phyloP scores from a whole-genome alignment of 2,329 filamentous ascomycete species.

The Cordyceps pruinosa region DNA sequence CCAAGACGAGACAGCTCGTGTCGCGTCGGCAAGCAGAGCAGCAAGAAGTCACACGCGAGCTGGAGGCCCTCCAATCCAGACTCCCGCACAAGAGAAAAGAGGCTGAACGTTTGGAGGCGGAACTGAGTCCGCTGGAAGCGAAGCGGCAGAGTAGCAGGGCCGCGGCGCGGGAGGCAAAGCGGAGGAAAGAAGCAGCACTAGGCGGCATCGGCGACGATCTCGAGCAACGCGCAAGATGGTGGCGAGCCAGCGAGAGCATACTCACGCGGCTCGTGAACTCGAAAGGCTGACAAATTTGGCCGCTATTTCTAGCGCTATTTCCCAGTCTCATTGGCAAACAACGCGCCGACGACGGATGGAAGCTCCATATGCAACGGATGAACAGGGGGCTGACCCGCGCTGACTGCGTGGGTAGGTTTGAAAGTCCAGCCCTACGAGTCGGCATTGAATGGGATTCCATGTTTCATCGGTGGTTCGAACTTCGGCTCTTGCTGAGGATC shows the following conservation, averaged over 20 bases:
- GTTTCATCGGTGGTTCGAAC: background rate
- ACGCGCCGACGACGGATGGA: background rate
- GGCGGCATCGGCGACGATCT: slow-evolving; percentile 65
- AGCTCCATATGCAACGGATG: background rate
- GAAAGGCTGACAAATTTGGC: slow-evolving; percentile 29
- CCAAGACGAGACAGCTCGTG: slow-evolving; percentile 48
- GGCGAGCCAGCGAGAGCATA: slow-evolving; percentile 58
- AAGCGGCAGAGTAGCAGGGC: slow-evolving; percentile 58
- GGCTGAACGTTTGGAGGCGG: slow-evolving; percentile 57
- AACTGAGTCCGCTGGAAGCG: slow-evolving; percentile 61
- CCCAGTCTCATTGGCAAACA: background rate
- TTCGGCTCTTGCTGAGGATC: background rate
- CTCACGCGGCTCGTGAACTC: slow-evolving; percentile 58
- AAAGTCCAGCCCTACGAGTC: background rate
- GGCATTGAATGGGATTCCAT: background rate
- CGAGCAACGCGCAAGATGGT: slow-evolving; percentile 70
- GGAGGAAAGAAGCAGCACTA: slow-evolving; percentile 58
- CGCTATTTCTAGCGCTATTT: background rate
- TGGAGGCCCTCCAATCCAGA: slow-evolving; percentile 56
- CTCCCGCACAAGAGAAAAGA: slow-evolving; percentile 61
- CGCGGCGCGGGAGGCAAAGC: slow-evolving; percentile 63
- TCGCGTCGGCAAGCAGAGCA: slow-evolving; percentile 44
- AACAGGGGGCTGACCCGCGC: background rate
- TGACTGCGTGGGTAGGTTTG: background rate
- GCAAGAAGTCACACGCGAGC: slow-evolving; percentile 52